Conservation (phyloP, 2,329 filamentous ascomycete species). For the Xylogone sp. region DNA sequence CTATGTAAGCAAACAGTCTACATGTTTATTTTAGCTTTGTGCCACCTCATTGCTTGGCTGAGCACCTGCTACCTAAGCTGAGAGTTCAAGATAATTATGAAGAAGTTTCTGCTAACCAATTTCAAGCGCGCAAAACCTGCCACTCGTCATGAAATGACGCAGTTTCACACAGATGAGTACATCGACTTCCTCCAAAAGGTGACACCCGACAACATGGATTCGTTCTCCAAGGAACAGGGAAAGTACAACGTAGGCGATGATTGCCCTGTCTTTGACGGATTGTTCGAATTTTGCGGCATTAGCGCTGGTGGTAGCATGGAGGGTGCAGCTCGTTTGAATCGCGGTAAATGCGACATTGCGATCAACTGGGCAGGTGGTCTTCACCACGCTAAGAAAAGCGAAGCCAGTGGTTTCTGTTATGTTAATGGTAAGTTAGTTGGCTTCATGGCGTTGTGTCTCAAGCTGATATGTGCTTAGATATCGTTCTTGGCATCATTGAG, state of each 20-base stretch:
- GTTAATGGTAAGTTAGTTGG: slow-evolving; percentile 71
- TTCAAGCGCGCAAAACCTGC: slow-evolving; percentile 77
- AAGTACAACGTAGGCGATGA: slow-evolving; percentile 96
- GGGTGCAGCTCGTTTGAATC: slow-evolving; percentile 84
- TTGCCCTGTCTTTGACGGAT: slow-evolving; percentile 93
- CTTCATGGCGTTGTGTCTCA: slow-evolving; percentile 6
- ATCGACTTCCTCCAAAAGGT: slow-evolving; percentile 94
- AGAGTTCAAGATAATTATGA: background rate
- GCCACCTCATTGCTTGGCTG: background rate
- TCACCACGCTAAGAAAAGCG: slow-evolving; percentile 95
- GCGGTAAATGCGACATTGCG: slow-evolving; percentile 91
- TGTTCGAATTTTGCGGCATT: slow-evolving; percentile 95
- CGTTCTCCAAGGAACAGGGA: slow-evolving; percentile 82
- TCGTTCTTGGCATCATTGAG: slow-evolving; percentile 92
- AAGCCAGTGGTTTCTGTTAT: slow-evolving; percentile 97
- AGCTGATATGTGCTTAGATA: slow-evolving; percentile 62
- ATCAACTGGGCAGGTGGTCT: slow-evolving; percentile 98
- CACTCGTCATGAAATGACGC: slow-evolving; percentile 82
- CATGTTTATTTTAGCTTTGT: background rate
- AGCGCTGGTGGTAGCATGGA: slow-evolving; percentile 94
- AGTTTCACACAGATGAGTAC: slow-evolving; percentile 94
- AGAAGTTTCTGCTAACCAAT: background rate
- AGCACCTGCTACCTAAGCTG: slow-evolving; percentile 44
- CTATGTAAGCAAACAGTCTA: slow-evolving; percentile 60
- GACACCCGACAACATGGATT: slow-evolving; percentile 98